phyloP scores from a whole-genome alignment of 306 rosid species.

The Begonia peltatifolia region DNA sequence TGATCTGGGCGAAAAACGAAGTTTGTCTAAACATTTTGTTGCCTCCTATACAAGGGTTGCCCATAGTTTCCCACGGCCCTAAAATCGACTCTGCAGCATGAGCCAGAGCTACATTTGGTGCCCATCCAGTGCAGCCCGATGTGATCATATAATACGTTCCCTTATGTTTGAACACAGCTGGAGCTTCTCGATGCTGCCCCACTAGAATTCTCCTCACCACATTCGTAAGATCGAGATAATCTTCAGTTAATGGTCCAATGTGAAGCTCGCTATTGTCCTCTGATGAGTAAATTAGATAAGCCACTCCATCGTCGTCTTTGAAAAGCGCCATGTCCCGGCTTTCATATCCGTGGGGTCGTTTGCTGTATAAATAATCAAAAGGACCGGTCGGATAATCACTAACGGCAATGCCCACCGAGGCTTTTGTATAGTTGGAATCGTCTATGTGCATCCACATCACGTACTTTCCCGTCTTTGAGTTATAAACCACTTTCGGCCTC shows the following conservation, averaged over 20 bases:
- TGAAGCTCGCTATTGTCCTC: constrained; percentile 96
- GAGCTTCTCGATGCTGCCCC: constrained; percentile 97
- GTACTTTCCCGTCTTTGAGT: constrained; percentile 63
- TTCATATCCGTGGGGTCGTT: constrained; percentile 79
- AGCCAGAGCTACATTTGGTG: constrained; percentile 84
- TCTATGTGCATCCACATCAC: constrained; percentile 99
- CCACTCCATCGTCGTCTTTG: constrained; percentile 78
- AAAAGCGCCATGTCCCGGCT: constrained; percentile 94
- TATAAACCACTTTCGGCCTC: constrained; percentile 91
- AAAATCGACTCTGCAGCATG: constrained; percentile 80
- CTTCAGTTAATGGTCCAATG: constrained; percentile 63
- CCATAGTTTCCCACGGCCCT: constrained; percentile 96
- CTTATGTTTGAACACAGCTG: constrained; percentile 72
- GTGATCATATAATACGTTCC: constrained; percentile 97
- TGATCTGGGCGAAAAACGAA: constrained; percentile 90
- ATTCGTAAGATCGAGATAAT: constrained; percentile 62
- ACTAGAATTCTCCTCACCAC: constrained; percentile 54
- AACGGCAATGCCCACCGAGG: constrained; percentile 66
- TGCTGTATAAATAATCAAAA: constrained; percentile 71
- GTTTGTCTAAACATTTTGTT: constrained; percentile 54
- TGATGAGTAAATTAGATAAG: constrained; percentile 86
- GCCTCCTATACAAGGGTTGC: constrained; percentile 80
- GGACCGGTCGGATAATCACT: constrained; percentile 86
- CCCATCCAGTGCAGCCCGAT: constrained; percentile 98
- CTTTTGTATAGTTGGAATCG: constrained; percentile 87